Base-by-base conservation (phyloP, 202 grass and related monocot species). In the Dendrocalamus latiflorus region DNA sequence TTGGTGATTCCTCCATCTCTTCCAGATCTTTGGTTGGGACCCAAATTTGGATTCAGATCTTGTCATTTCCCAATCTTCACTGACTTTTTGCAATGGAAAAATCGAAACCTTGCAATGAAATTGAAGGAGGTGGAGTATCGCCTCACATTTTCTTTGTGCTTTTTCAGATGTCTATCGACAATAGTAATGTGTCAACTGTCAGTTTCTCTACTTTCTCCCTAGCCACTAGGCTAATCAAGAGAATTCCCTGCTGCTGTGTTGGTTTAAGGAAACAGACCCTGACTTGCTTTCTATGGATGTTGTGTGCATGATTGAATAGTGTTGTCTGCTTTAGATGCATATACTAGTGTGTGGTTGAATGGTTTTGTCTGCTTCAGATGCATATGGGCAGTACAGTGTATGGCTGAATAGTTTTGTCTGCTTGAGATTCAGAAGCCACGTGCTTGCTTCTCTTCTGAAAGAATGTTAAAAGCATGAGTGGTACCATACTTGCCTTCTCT, bases 21-120 rank as follows among this genome's bases (percentile, higher is more conserved):
- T 86, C 90, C 90, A 90, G 72, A 84, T 94, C 87, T 81, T 81
- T 8, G 33, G 33, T 12, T 78, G 81, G 87, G 84, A 25, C 90
- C 92, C 77, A 5, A 33, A 60, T 34, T 26, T 33, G 42, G 62
- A 77, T 81, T 74, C 53, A n/a, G 77, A 85, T 68, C 66, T 60
- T 45, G 75, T 63, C 50, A 44, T 49, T 33, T 34, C 8, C 18
- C 24, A 8, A 61, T 76, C 53, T 81, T 72, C 58, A 28, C 34
- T 4, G 16, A 13, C 55, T 72, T 80, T 79, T 51, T 6, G 13
- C 79, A 15, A 39, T 21, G 61, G 6, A 36, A 14, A 53, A 83
- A 50, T 20, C 38, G 24, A 56, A 79, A 68, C 39, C 45, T 58
- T 26, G 53, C 21, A 43, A 75, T 18, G 8, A 48, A 55, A 26